Conservation (phyloP, 345 rosid species). For the Schrenkiella parvula region DNA sequence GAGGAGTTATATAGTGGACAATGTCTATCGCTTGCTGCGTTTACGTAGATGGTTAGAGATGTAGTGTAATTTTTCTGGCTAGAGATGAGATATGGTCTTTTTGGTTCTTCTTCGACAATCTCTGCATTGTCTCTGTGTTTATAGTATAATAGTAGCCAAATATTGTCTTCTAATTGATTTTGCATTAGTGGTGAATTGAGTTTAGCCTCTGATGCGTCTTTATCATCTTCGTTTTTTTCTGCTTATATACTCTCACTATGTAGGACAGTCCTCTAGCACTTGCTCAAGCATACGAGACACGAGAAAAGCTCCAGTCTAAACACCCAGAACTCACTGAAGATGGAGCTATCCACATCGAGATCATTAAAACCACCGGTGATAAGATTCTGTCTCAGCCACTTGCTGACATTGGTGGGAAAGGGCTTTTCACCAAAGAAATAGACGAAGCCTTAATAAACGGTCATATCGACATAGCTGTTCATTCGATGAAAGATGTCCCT, state of each 20-base stretch:
- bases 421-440: conserved; percentile 92
- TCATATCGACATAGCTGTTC: conserved; percentile 95
- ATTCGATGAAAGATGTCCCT: conserved; percentile 98
- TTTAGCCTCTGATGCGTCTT: background rate
- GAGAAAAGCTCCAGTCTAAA: conserved; percentile 63
- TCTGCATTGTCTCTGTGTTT: background rate
- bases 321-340: conserved; percentile 82
- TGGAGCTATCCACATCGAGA: conserved; percentile 84
- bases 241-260: conserved; percentile 33
- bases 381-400: conserved; percentile 88
- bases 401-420: conserved; percentile 98
- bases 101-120: background rate
- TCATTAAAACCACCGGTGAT: conserved; percentile 96
- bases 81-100: background rate
- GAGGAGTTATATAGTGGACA: background rate
- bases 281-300: conserved; percentile 97
- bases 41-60: background rate
- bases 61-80: background rate
- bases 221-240: conserved; percentile 14
- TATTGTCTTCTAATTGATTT: background rate
- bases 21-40: background rate
- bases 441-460: conserved; percentile 85
- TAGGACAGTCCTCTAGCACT: conserved; percentile 91
- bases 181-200: background rate
- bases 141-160: background rate